Conservation (phyloP, 2,329 filamentous ascomycete species). For the Ceratocystis eucalypticola region DNA sequence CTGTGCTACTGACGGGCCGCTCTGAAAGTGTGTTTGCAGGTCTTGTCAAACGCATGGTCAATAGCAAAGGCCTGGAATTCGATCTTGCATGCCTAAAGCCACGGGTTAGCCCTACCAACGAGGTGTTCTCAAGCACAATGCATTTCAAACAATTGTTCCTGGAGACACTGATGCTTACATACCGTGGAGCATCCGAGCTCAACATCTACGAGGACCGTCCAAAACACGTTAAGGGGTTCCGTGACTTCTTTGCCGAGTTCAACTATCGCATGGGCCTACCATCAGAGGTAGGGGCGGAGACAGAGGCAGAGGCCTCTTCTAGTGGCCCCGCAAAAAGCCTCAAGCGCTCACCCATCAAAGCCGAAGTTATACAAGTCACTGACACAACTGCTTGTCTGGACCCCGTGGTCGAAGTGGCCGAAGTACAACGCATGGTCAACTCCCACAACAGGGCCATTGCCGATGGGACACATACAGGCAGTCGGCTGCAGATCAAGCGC, state of each 20-base stretch:
- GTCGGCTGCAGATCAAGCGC: slow-evolving; percentile 61
- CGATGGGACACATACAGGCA: slow-evolving; percentile 22
- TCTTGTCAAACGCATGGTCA: slow-evolving; percentile 67
- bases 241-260: slow-evolving; percentile 67
- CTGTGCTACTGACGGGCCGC: slow-evolving; percentile 76
- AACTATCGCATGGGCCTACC: slow-evolving; percentile 34
- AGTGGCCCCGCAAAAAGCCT: slow-evolving; percentile 36
- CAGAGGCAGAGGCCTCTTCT: slow-evolving; percentile 30
- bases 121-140: slow-evolving; percentile 73
- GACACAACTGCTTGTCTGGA: slow-evolving; percentile 63
- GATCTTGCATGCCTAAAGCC: slow-evolving; percentile 85
- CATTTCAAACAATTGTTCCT: slow-evolving; percentile 83
- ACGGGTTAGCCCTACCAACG: slow-evolving; percentile 61
- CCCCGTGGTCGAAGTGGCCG: slow-evolving; percentile 63
- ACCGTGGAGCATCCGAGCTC: slow-evolving; percentile 69
- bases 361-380: slow-evolving; percentile 75
- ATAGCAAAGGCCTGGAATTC: slow-evolving; percentile 67
- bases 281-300: slow-evolving; percentile 21
- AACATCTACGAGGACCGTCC: slow-evolving; percentile 56
- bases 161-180: slow-evolving; percentile 69
- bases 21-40: slow-evolving; percentile 64
- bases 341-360: slow-evolving; percentile 35
- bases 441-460: slow-evolving; percentile 56
- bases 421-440: slow-evolving; percentile 82
- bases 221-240: slow-evolving; percentile 64